Evolutionary conservation across 148 eudicot species (phyloP).

Genomic region (Cornus kousa): DNA sequence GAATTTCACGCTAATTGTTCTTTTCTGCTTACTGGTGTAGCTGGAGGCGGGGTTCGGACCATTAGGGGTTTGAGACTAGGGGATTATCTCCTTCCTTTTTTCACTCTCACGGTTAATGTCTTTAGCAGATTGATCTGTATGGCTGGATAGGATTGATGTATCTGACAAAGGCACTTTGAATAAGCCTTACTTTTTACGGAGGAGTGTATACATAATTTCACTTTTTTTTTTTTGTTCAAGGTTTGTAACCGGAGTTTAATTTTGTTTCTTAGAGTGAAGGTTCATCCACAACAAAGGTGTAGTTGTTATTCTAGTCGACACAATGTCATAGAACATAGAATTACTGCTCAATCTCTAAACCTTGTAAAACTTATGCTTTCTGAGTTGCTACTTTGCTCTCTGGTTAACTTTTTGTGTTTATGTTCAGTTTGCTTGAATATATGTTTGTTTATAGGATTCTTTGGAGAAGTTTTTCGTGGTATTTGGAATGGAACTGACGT

Average conservation of each 20-base stretch:
- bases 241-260: background rate
- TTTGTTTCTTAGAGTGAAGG: too few relatives aligned
- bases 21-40: constrained; percentile 3
- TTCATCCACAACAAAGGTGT: too few relatives aligned
- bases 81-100: background rate
- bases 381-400: background rate
- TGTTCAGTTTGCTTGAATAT: background rate
- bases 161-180: too few relatives aligned
- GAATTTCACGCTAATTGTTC: background rate
- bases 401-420: background rate
- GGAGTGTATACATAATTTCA: too few relatives aligned
- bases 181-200: too few relatives aligned
- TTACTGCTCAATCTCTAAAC: background rate
- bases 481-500: constrained; percentile 97
- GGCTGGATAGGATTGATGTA: too few relatives aligned
- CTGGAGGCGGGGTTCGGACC: background rate
- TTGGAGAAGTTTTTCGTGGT: constrained; percentile 98
- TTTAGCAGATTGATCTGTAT: background rate
- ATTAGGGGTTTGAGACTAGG: background rate
- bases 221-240: background rate
- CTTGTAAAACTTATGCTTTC: background rate
- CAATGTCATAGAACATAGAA: background rate
- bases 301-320: too few relatives aligned
- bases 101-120: background rate
- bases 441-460: constrained; percentile 53